Conservation (phyloP, 2,329 filamentous ascomycete genomes). For the Calonectria henricotiae region DNA sequence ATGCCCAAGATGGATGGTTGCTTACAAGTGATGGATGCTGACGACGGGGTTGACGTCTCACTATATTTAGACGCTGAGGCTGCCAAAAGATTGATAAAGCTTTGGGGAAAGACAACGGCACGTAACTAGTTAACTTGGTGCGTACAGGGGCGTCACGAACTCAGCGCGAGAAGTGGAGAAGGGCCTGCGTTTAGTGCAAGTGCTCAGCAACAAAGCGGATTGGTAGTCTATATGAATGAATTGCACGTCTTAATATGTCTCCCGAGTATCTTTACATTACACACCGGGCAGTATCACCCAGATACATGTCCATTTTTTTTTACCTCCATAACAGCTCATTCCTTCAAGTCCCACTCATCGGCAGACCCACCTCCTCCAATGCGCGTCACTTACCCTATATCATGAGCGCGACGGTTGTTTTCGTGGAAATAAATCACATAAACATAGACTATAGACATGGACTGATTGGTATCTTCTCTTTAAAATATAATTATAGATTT, state of each 20-base stretch:
- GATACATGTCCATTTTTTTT: background rate
- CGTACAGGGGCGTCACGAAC: background rate
- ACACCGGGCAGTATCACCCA: background rate
- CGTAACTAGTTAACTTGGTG: too few relatives aligned
- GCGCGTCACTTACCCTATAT: background rate
- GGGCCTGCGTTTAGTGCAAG: background rate
- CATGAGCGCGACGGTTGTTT: background rate
- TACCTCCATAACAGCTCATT: background rate
- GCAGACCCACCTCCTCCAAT: background rate
- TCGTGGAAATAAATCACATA: background rate
- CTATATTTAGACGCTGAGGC: slow-evolving; percentile 1
- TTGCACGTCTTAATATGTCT: background rate
- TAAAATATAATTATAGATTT: too few relatives aligned
- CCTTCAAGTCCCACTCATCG: background rate
- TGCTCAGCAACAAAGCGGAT: background rate
- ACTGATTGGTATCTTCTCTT: too few relatives aligned
- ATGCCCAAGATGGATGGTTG: slow-evolving; percentile 22
- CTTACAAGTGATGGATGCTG: slow-evolving; percentile 9
- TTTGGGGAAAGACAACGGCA: background rate
- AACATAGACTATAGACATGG: background rate
- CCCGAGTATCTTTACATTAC: background rate
- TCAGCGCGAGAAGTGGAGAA: background rate
- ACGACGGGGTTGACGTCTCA: slow-evolving; percentile 3
- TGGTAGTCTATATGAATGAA: too few relatives aligned
- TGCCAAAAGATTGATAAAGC: background rate